Evolutionary conservation across 768 basidiomycete species (phyloP).

Genomic region (Holtermanniella nyarrowii): DNA sequence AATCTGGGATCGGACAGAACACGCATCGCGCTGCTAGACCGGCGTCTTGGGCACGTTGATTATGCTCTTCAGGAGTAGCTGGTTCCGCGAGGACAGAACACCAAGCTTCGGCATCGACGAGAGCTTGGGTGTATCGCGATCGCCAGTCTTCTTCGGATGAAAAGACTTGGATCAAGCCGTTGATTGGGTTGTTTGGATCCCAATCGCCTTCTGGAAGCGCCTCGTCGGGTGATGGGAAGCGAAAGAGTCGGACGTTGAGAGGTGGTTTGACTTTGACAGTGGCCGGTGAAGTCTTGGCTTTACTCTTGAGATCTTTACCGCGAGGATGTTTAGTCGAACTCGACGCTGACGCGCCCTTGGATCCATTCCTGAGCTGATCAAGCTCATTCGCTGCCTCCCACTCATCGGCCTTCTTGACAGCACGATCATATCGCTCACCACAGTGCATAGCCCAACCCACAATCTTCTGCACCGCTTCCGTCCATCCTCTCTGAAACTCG

Average conservation of each 20-base stretch:
- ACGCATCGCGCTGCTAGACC: slow-evolving; percentile 16
- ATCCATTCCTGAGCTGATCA: slow-evolving; percentile 4
- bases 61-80: background rate
- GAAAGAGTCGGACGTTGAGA: slow-evolving; percentile 28
- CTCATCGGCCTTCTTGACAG: slow-evolving; percentile 30
- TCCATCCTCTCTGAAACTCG: slow-evolving; percentile 37
- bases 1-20: slow-evolving; percentile 36
- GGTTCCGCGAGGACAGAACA: slow-evolving; percentile 3
- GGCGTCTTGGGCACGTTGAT: slow-evolving; percentile 11
- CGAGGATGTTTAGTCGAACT: background rate
- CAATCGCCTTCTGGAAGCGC: slow-evolving; percentile 4
- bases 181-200: slow-evolving; percentile 7
- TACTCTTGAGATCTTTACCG: slow-evolving; percentile 8
- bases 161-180: slow-evolving; percentile 28
- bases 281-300: slow-evolving; percentile 5
- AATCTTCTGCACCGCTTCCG: slow-evolving; percentile 31
- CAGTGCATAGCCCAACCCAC: slow-evolving; percentile 36
- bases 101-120: slow-evolving; percentile 18
- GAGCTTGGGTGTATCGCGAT: slow-evolving; percentile 21
- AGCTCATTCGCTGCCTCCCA: slow-evolving; percentile 17
- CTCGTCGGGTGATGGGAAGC: slow-evolving; percentile 31
- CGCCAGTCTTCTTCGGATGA: slow-evolving; percentile 20
- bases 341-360: background rate
- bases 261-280: slow-evolving; percentile 21
- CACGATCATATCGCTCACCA: slow-evolving; percentile 37